Evolutionary conservation across 2,329 filamentous ascomycete genomes (phyloP), one percentile per base, ranked within the genome.

Genomic region (Pseudocercospora cruenta): DNA sequence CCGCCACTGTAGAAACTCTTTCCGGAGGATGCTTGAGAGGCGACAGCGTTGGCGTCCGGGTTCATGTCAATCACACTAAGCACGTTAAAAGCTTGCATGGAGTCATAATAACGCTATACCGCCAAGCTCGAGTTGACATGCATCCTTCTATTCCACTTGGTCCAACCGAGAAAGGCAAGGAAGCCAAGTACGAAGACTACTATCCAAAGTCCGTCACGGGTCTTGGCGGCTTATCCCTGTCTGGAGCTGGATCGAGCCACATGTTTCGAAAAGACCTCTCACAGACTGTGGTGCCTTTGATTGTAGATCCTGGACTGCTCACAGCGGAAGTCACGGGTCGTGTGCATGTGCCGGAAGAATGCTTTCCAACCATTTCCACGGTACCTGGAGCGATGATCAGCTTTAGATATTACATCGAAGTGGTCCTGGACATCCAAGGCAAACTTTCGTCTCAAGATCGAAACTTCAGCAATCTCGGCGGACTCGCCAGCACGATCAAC

Each of bases 261-360:
- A 87, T 95, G n/a, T 98, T 97, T 77, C 90, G 95, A 62, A 98
- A 98, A 78, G 95, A 99, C 77, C 82, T 99, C 3, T 90, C 92
- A 4, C 95, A 99, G 78, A 90, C 91, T 0, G 93, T 96, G 64
- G 90, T 91, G 21, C 94, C 95, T 4, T 83, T 99, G 54, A 92
- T 97, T 62, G 90, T 98, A 62, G 91, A 98, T 74, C 94, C 94
- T 0, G 82, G 79, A 26, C 93, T 90, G 0, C 84, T 97, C 70
- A 90, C 89, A 21, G 89, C 93, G 1, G 90, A 90, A 54, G 88
- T 98, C 49, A 95, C 90, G 16, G 91, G 93, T 3, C 91, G 91
- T 2, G 88, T 99, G 16, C 89, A 92, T 71, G 87, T 98, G 2
- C 95, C 95, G 0, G 93, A 96, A 69, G 92, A 97, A 74, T 89